These are phyloP conservation scores for Flueggea neowawraea DNA, from an alignment of 441 rosid species.

Conservation along the genomic window DNA sequence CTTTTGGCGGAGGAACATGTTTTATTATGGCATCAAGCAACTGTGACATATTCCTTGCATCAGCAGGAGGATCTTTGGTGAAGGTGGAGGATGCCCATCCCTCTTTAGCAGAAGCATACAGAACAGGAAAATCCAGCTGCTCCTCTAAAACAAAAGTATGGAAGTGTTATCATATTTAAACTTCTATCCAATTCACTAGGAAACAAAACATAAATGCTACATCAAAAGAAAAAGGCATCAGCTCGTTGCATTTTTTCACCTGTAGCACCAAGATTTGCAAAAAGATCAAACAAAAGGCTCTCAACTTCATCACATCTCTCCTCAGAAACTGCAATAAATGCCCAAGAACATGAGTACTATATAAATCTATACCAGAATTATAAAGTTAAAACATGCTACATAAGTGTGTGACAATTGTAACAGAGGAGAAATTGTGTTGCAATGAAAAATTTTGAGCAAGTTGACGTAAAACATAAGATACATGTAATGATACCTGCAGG, in stretches of 20 bases:
- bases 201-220: neutral
- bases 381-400: too few relatives aligned
- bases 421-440: too few relatives aligned
- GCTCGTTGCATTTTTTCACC: conserved; percentile 36
- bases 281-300: conserved; percentile 93
- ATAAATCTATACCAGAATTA: neutral
- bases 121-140: conserved; percentile 96
- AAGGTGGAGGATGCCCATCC: conserved; percentile 93
- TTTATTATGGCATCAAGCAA: conserved; percentile 82
- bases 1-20: conserved; percentile 81
- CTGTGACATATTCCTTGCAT: conserved; percentile 73
- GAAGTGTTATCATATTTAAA: conserved; percentile 9
- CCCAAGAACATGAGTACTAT: conserved; percentile 14
- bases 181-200: neutral
- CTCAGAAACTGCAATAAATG: conserved; percentile 67
- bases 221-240: conserved; percentile 8
- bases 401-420: too few relatives aligned
- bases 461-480: neutral
- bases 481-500: conserved; percentile 60
- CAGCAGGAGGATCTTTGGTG: conserved; percentile 82
- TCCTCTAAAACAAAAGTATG: conserved; percentile 54
- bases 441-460: neutral
- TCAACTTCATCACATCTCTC: conserved; percentile 97
- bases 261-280: conserved; percentile 98
- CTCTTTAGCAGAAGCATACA: conserved; percentile 99